phyloP scores from a whole-genome alignment of 2,329 filamentous ascomycete species.

The Fusarium pseudocircinatum region DNA sequence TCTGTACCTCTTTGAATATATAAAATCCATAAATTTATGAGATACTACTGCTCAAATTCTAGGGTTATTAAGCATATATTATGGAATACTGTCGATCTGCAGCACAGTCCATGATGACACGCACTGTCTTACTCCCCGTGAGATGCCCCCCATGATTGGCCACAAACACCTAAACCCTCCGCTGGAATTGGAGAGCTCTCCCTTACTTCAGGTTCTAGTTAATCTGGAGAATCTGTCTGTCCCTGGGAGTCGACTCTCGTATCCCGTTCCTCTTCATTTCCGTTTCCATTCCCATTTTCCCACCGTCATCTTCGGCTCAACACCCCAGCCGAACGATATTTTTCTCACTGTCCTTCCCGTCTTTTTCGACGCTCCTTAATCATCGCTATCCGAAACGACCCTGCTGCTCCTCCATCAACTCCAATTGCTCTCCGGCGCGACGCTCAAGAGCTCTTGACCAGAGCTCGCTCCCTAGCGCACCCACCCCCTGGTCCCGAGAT shows the following conservation, averaged over 20 bases:
- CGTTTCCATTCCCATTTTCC: slow-evolving; percentile 5
- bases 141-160: slow-evolving; percentile 18
- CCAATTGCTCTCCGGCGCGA: slow-evolving; percentile 2
- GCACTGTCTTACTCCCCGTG: slow-evolving; percentile 1
- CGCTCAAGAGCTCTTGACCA: slow-evolving; percentile 20
- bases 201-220: slow-evolving; percentile 23
- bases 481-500: slow-evolving; percentile 20
- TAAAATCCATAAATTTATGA: background rate
- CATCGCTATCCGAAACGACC: background rate
- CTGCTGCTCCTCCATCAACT: background rate
- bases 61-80: background rate
- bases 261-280: slow-evolving; percentile 17
- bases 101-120: slow-evolving; percentile 11
- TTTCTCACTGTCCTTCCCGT: slow-evolving; percentile 12
- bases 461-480: slow-evolving; percentile 45
- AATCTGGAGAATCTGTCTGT: slow-evolving; percentile 13
- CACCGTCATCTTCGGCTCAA: slow-evolving; percentile 2
- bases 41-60: background rate
- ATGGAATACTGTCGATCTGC: background rate
- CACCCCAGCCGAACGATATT: slow-evolving; percentile 17
- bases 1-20: background rate
- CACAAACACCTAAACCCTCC: background rate
- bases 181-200: slow-evolving; percentile 31
- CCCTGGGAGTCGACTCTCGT: slow-evolving; percentile 21
- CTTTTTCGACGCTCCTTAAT: slow-evolving; percentile 6